Evolutionary conservation across 2,329 filamentous ascomycete species (phyloP).

Genomic region (Dactylonectria estremocensis): DNA sequence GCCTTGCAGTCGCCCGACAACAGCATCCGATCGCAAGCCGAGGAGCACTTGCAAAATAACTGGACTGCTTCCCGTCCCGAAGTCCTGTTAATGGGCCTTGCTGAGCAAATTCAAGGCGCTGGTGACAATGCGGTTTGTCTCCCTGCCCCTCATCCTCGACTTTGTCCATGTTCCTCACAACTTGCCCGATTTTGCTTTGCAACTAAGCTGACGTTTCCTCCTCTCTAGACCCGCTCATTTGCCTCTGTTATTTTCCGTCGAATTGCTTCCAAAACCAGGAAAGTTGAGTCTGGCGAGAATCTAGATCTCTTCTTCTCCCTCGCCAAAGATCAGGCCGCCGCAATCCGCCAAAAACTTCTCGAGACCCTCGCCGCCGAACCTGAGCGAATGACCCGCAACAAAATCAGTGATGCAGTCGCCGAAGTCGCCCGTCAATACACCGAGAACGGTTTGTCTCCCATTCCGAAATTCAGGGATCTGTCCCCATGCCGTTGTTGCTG

Average conservation of each 20-base stretch:
- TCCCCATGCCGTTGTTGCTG: neutral
- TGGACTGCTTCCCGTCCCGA: slow-evolving; percentile 89
- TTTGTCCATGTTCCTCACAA: slow-evolving; percentile 11
- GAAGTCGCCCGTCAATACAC: slow-evolving; percentile 96
- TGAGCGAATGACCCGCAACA: slow-evolving; percentile 85
- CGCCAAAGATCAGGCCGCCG: slow-evolving; percentile 78
- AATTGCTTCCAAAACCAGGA: slow-evolving; percentile 90
- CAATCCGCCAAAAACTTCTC: slow-evolving; percentile 88
- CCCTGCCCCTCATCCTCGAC: slow-evolving; percentile 10
- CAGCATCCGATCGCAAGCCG: slow-evolving; percentile 84
- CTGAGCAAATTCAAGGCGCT: slow-evolving; percentile 89
- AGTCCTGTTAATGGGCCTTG: slow-evolving; percentile 91
- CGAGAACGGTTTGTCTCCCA: slow-evolving; percentile 80
- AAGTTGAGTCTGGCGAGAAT: slow-evolving; percentile 78
- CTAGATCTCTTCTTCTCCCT: slow-evolving; percentile 91
- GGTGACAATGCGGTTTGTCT: slow-evolving; percentile 76
- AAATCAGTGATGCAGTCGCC: slow-evolving; percentile 97
- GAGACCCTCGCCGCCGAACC: slow-evolving; percentile 82
- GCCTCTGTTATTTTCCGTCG: slow-evolving; percentile 94
- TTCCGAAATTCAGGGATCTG: neutral
- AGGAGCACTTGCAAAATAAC: slow-evolving; percentile 91
- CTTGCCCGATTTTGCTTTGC: slow-evolving; percentile 15
- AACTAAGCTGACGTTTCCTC: slow-evolving; percentile 32
- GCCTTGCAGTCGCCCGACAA: slow-evolving; percentile 94
- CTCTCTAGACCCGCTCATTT: slow-evolving; percentile 84